Conservation (phyloP, 164 flowering plant species). For the Aristolochia californica region DNA sequence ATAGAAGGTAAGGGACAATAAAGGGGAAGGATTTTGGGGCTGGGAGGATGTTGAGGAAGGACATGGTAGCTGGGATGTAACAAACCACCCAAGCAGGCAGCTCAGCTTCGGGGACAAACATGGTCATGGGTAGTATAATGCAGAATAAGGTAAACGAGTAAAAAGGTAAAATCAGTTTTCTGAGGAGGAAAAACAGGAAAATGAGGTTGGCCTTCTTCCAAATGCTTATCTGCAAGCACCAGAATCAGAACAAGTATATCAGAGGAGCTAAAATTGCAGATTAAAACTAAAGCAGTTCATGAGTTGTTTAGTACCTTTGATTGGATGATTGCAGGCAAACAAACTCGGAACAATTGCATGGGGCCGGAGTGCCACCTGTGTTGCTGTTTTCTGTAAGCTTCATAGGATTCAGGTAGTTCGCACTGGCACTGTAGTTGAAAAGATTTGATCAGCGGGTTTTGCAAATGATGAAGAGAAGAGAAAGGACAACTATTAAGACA, state of each 20-base stretch:
- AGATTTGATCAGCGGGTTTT: not conserved
- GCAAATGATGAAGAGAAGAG: not conserved
- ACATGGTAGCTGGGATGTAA: slow-evolving; percentile 91
- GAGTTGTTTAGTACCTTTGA: slow-evolving; percentile 57
- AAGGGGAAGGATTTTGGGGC: slow-evolving; percentile 93
- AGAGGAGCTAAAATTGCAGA: too few relatives aligned
- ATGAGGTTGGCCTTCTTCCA: slow-evolving; percentile 89
- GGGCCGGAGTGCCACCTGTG: slow-evolving; percentile 99
- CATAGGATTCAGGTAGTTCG: slow-evolving; percentile 94
- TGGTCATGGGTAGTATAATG: slow-evolving; percentile 94
- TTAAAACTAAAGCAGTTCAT: too few relatives aligned
- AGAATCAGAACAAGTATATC: not conserved
- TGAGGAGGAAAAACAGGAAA: slow-evolving; percentile 84
- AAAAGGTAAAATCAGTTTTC: slow-evolving; percentile 85
- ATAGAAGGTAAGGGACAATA: slow-evolving; percentile 95
- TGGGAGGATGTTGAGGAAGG: slow-evolving; percentile 91
- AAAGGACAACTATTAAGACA: not conserved
- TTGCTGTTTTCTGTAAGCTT: slow-evolving; percentile 94
- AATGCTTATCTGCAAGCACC: slow-evolving; percentile 58
- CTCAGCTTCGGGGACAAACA: slow-evolving; percentile 95
- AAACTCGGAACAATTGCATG: slow-evolving; percentile 93
- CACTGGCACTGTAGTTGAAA: slow-evolving; percentile 61
- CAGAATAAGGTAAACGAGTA: slow-evolving; percentile 97
- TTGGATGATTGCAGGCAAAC: slow-evolving; percentile 62
- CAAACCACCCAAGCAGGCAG: slow-evolving; percentile 98